These are phyloP conservation scores for Lepiota subincarnata DNA, from an alignment of 768 basidiomycete genomes.

Conservation along the genomic window DNA sequence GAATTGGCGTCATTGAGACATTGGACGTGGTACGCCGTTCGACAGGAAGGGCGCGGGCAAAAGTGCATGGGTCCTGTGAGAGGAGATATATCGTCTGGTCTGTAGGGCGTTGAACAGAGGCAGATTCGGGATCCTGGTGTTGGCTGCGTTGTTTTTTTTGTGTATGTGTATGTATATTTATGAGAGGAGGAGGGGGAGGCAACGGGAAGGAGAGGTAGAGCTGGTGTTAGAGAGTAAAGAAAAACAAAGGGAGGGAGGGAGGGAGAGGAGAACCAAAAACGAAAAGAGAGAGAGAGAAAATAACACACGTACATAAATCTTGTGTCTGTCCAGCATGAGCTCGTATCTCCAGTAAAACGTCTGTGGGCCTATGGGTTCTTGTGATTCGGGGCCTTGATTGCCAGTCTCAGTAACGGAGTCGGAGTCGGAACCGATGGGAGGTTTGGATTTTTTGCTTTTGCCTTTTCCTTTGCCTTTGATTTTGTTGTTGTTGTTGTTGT, in stretches of 20 bases:
- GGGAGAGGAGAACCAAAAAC: not conserved
- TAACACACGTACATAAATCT: slow-evolving; percentile 30
- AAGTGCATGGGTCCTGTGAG: slow-evolving; percentile 42
- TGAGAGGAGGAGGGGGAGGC: too few species aligned
- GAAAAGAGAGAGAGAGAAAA: not conserved
- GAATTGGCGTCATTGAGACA: slow-evolving; percentile 34
- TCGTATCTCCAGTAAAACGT: slow-evolving; percentile 48
- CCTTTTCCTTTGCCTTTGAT: not conserved
- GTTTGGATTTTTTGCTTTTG: slow-evolving; percentile 19
- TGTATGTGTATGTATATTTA: too few species aligned
- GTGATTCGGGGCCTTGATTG: slow-evolving; percentile 14
- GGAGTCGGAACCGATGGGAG: slow-evolving; percentile 29
- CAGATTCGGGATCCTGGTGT: slow-evolving; percentile 37
- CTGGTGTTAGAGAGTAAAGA: not conserved
- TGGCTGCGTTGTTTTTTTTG: slow-evolving; percentile 38
- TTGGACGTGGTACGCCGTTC: slow-evolving; percentile 41
- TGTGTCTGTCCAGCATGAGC: slow-evolving; percentile 29
- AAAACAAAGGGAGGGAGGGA: too few species aligned
- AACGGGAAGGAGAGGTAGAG: not conserved
- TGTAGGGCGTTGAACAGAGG: slow-evolving; percentile 43
- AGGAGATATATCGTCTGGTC: slow-evolving; percentile 29
- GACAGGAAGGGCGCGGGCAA: slow-evolving; percentile 50
- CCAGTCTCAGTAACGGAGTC: slow-evolving; percentile 30
- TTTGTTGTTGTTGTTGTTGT: not conserved
- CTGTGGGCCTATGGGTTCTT: slow-evolving; percentile 37